A percentile compares a stretch with the other conserved stretches of the same genome.
phyloP scores from a whole-genome alignment of 805 yeast genomes.

The Saccharomycopsis fibuligera region DNA sequence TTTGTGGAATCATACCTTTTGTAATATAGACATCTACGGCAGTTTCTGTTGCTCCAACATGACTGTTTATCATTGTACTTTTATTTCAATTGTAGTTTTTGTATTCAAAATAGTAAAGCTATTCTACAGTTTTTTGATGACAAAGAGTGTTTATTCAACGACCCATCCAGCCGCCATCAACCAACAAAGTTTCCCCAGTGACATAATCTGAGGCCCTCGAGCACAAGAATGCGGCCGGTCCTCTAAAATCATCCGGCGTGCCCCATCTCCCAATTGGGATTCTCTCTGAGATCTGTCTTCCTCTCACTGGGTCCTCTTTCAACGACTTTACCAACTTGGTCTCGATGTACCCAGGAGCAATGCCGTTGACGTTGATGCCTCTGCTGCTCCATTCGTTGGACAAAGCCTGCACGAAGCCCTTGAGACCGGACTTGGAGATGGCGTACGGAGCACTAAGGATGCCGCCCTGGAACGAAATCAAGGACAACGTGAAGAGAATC shows the following conservation, averaged over 20 bases:
- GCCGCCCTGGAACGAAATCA: slow-evolving; percentile 85
- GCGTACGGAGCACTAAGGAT: slow-evolving; percentile 83
- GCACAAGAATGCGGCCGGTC: slow-evolving; percentile 36
- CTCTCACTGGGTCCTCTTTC: slow-evolving; percentile 1
- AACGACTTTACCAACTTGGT: slow-evolving; percentile 33
- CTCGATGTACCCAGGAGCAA: slow-evolving; percentile 47
- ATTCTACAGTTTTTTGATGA: no score
- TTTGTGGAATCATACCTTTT: no score
- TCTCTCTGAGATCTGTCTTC: slow-evolving; percentile 25
- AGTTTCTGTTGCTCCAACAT: no score
- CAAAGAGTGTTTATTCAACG: no score
- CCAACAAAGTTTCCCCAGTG: slow-evolving; percentile 42
- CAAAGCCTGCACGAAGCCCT: slow-evolving; percentile 68
- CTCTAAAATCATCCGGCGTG: slow-evolving; percentile 41
- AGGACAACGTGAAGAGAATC: slow-evolving; percentile 77
- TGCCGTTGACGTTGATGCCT: slow-evolving; percentile 42
- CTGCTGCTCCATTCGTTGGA: slow-evolving; percentile 85
- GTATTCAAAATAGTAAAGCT: no score
- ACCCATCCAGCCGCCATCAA: slow-evolving; percentile 28
- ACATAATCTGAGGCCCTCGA: slow-evolving; percentile 45
- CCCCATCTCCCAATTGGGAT: slow-evolving; percentile 47
- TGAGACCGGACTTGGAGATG: slow-evolving; percentile 81
- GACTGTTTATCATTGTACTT: no score
- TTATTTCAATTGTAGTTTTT: no score
- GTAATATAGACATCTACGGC: no score